Evolutionary conservation across 1,139 yeast species (phyloP), one percentile per base, ranked within the genome.

Genomic region (Lodderomyces pseudojiufengensis): DNA sequence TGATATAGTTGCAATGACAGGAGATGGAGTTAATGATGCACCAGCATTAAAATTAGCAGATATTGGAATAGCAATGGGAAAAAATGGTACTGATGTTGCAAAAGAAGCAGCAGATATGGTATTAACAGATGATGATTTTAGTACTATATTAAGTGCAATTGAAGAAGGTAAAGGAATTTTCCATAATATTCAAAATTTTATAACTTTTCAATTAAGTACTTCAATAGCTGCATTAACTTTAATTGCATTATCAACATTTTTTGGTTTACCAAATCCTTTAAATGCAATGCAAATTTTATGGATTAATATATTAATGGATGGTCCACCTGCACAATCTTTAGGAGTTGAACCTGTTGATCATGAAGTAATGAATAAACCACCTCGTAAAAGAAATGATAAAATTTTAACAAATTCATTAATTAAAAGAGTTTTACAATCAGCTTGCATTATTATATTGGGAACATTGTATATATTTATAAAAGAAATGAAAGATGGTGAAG

Each of bases 61-160:
- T 60, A 94, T 92, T 50, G 98, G 98, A 50, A 90, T 92, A 50
- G 84, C 95, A 23, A 92, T 92, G 98, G 98, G 98, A 44, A 79
- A 80, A 51, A 79, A 84, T 62, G 98, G 98, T 41, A 92, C 98
- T 1, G 98, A 92, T 60, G 98, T 92, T 33, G 98, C 98, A 33
- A 92, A 92, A 54, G 98, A 92, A 60, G 97, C 97, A 0, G 88
- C 97, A 4, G 98, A 92, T 59, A 92, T 92, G 97, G 92, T 92
- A 37, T 70, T 92, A 41, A 90, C 95, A 4, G 97, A 92, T 61
- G 97, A 92, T 61, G 97, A 90, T 56, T 92, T 92, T 61, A 80
- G 94, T 37, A 90, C 97, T 1, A 92, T 92, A 46, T 68, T 92
- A 45, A 80, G 78, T 49, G 97, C 97, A 3, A 90, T 92, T 50